Percentiles rank a stretch among this genome's conserved stretches.
These are phyloP conservation scores for Rhizophagus clarus DNA, from an alignment of 192 early-diverging fungal species.

Conservation along the genomic window DNA sequence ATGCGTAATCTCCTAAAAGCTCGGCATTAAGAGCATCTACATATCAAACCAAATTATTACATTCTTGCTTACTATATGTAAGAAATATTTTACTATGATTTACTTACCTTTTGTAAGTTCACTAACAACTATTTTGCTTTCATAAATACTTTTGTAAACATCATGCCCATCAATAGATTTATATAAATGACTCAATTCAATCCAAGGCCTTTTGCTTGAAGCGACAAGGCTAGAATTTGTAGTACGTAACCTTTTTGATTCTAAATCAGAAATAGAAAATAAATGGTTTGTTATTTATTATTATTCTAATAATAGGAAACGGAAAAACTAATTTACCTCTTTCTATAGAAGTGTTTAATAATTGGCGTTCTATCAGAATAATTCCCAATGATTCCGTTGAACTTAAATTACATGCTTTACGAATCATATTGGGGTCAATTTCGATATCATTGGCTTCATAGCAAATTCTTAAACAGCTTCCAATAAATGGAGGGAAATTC, in stretches of 20 bases:
- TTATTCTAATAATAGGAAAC: background rate
- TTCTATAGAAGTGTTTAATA: constrained; percentile 36
- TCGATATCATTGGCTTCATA: constrained; percentile 43
- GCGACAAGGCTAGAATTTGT: constrained; percentile 23
- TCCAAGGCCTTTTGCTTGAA: constrained; percentile 51
- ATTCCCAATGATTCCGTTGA: constrained; percentile 58
- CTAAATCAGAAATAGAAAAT: background rate
- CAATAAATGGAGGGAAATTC: constrained; percentile 51
- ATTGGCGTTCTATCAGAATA: constrained; percentile 49
- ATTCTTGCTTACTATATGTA: background rate
- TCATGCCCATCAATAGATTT: constrained; percentile 65
- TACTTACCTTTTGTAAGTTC: constrained; percentile 43
- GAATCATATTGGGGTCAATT: constrained; percentile 38
- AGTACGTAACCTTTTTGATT: constrained; percentile 36
- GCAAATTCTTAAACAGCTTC: constrained; percentile 51
- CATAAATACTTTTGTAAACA: constrained; percentile 65
- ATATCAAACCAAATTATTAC: background rate
- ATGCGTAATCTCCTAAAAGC: constrained; percentile 56
- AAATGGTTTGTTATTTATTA: background rate
- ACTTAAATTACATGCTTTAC: constrained; percentile 42
- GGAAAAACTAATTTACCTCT: constrained; percentile 27
- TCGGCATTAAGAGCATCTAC: constrained; percentile 62
- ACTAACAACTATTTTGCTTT: constrained; percentile 54
- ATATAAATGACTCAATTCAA: constrained; percentile 62
- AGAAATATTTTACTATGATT: background rate